phyloP scores from a whole-genome alignment of 2,329 filamentous ascomycete genomes.

The Xylariaceae sp. region DNA sequence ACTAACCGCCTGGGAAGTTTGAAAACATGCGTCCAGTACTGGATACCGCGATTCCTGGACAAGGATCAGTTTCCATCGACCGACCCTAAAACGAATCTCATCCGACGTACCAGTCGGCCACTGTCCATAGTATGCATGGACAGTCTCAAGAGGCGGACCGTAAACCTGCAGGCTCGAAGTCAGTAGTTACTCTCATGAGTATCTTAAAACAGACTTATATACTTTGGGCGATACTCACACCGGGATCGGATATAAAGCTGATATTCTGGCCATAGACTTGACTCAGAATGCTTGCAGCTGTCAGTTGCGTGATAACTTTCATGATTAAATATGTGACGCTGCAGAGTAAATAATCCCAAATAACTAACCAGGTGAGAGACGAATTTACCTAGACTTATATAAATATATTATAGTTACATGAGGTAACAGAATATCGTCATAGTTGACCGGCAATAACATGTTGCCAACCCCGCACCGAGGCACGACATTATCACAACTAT shows the following conservation, averaged over 20 bases:
- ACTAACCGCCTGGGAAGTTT: conserved; percentile 51
- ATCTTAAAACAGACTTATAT: background rate
- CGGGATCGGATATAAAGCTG: conserved; percentile 29
- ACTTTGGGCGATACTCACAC: conserved; percentile 22
- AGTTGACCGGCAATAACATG: too few relatives aligned
- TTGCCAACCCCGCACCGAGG: too few relatives aligned
- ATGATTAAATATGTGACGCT: too few relatives aligned
- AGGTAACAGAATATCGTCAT: too few relatives aligned
- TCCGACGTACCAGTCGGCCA: conserved; percentile 47
- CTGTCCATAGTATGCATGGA: conserved; percentile 57
- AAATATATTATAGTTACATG: too few relatives aligned
- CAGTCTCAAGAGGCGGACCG: conserved; percentile 53
- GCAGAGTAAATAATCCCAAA: too few relatives aligned
- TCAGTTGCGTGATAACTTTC: background rate
- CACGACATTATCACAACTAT: too few relatives aligned
- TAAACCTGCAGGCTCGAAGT: conserved; percentile 19
- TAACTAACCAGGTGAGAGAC: too few relatives aligned
- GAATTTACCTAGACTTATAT: too few relatives aligned
- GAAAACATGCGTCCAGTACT: conserved; percentile 56
- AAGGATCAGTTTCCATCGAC: too few relatives aligned
- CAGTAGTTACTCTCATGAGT: background rate
- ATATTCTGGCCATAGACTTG: conserved; percentile 23
- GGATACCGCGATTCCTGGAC: conserved; percentile 54
- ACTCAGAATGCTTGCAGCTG: background rate
- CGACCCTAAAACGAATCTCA: background rate